Evolutionary conservation across 495 filamentous ascomycete genomes (phyloP), one percentile per base, ranked within the genome.

Genomic region (Hypoxylon lienhwacheense): DNA sequence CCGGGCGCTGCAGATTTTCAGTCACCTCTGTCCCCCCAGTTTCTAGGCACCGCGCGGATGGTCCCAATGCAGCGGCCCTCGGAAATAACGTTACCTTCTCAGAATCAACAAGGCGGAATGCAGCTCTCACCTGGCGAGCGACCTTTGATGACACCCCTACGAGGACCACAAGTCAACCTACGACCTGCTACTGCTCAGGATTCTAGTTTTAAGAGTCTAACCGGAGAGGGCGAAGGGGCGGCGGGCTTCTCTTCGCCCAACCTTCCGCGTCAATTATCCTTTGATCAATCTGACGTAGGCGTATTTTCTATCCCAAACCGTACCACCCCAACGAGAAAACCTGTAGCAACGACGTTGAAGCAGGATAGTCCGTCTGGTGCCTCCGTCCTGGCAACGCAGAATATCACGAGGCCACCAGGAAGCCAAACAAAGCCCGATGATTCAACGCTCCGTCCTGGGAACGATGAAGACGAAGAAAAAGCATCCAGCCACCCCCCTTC

Each of bases 81-180:
- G 1, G 65, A 62, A 41, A 58, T 67, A 29, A 67, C 65, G 0
- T 58, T 67, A n/a, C 51, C 63, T 4, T 28, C 51, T 10, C 65
- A 63, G 15, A 63, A 29, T 21, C 41, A 42, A 17, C 14, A 14
- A 19, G 52, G 40, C 4, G 35, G 37, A 15, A 10, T 57, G 2
- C 54, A 41, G n/a, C 37, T 55, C 1, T 41, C 52, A 3, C 43
- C 52, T 33, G 31, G 29, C 12, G 55, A 61, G 26, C 43, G 47
- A 21, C 16, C 47, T 16, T 52, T 39, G 15, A 12, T 24, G 1
- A 49, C n/a, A n/a, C n/a, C n/a, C 39, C n/a, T 41, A 53, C 6
- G 54, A 46, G 47, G 33, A 15, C 42, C 64, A 6, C 57, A 56
- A 31, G 29, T 37, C 1, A 42, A 39, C 33, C 39, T 55, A 7